phyloP scores from a whole-genome alignment of 371 early-diverging fungal genomes.

The Furculomyces boomerangus region DNA sequence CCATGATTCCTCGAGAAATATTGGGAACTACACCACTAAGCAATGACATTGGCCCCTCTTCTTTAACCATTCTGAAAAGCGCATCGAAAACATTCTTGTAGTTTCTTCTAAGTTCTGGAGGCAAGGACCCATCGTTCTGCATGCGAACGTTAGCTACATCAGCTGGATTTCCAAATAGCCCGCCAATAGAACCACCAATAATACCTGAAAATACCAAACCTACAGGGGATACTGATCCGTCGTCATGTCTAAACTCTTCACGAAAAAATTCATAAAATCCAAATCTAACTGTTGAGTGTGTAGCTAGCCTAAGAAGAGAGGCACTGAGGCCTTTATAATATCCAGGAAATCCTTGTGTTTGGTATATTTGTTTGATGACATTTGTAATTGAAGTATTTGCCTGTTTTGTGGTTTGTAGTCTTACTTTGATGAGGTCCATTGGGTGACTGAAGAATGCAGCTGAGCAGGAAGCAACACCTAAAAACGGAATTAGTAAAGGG shows the following conservation, averaged over 20 bases:
- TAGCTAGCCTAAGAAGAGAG: conserved; percentile 50
- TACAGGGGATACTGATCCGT: conserved; percentile 30
- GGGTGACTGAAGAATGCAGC: conserved; percentile 58
- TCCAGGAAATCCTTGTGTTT: conserved; percentile 21
- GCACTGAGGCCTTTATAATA: conserved; percentile 56
- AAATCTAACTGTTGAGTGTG: conserved; percentile 64
- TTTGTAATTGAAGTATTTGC: conserved; percentile 24
- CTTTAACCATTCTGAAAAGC: conserved; percentile 36
- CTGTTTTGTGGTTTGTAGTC: conserved; percentile 54
- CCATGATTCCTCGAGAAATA: conserved; percentile 51
- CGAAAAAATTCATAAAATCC: conserved; percentile 52
- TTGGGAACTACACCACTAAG: conserved; percentile 59
- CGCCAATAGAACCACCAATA: conserved; percentile 57
- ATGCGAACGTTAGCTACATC: conserved; percentile 70
- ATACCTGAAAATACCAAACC: conserved; percentile 42
- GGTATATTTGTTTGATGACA: conserved; percentile 30
- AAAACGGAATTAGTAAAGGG: not conserved
- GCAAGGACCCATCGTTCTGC: conserved; percentile 67
- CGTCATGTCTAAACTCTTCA: conserved; percentile 24
- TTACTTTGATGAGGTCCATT: conserved; percentile 69
- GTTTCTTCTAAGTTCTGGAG: conserved; percentile 38
- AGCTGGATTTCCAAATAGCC: conserved; percentile 63
- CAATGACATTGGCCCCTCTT: conserved; percentile 43
- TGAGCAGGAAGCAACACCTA: conserved; percentile 36
- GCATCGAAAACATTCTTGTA: conserved; percentile 65